These are phyloP conservation scores for Macroventuria anomochaeta DNA, from an alignment of 2,329 filamentous ascomycete species.

Conservation along the genomic window DNA sequence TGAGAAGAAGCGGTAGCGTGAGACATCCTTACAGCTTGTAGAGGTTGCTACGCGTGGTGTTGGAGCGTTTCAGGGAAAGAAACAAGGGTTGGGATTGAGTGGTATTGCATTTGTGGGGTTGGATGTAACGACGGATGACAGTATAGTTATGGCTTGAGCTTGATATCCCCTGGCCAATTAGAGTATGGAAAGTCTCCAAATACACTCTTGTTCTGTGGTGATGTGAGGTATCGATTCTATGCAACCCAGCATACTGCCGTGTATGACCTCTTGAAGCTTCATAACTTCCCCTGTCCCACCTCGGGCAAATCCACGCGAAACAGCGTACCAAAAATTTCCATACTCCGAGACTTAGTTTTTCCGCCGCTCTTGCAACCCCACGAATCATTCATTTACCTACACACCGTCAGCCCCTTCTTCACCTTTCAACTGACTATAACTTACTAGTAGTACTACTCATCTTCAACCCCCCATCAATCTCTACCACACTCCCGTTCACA, in stretches of 20 bases:
- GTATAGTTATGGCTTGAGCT: neutral
- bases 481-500: slow-evolving; percentile 57
- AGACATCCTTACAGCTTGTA: neutral
- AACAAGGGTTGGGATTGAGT: neutral
- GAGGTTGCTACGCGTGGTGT: slow-evolving; percentile 4
- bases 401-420: neutral
- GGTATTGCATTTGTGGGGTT: neutral
- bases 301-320: too few relatives aligned
- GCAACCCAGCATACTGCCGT: too few relatives aligned
- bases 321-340: too few relatives aligned
- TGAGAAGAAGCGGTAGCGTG: neutral
- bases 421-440: slow-evolving; percentile 2
- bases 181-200: too few relatives aligned
- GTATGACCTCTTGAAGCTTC: too few relatives aligned
- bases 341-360: too few relatives aligned
- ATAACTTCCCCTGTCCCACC: too few relatives aligned
- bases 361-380: neutral
- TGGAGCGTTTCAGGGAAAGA: neutral
- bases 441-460: slow-evolving; percentile 30
- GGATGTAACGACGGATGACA: neutral
- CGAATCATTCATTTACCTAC: neutral
- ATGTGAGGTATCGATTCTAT: too few relatives aligned
- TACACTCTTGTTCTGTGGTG: too few relatives aligned
- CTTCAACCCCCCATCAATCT: slow-evolving; percentile 56
- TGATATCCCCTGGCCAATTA: slow-evolving; percentile 6